These are phyloP conservation scores for Taphrina wiesneri DNA, from an alignment of 1,139 yeast species.

Conservation along the genomic window DNA sequence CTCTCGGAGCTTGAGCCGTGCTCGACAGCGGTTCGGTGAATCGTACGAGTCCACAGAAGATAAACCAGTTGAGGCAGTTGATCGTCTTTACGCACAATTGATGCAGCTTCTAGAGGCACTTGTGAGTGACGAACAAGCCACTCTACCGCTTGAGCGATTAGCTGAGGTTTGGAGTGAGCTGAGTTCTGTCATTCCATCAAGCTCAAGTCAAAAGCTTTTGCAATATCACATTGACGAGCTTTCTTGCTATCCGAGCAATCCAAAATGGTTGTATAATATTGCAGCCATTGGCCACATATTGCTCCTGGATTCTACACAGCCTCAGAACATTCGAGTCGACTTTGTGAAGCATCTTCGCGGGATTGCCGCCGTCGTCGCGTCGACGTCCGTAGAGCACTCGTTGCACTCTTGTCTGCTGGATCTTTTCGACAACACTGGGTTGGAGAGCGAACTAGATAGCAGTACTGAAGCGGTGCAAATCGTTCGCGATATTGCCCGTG, in stretches of 20 bases:
- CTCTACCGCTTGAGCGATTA: slow-evolving; percentile 53
- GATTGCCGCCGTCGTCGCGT: slow-evolving; percentile 49
- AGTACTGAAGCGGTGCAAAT: slow-evolving; percentile 33
- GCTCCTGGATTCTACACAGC: slow-evolving; percentile 47
- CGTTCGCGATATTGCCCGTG: slow-evolving; percentile 40
- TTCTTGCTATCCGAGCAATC: slow-evolving; percentile 57
- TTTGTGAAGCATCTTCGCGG: slow-evolving; percentile 53
- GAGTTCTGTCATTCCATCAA: slow-evolving; percentile 48
- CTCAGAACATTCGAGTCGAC: slow-evolving; percentile 48
- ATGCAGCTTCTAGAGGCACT: background rate
- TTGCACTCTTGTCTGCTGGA: slow-evolving; percentile 34
- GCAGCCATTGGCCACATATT: slow-evolving; percentile 53
- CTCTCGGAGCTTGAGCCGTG: slow-evolving; percentile 12
- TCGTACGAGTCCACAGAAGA: background rate
- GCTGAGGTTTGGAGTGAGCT: slow-evolving; percentile 52
- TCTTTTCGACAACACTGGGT: slow-evolving; percentile 36
- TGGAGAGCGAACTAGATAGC: slow-evolving; percentile 19
- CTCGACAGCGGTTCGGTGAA: background rate
- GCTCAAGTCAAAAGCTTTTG: slow-evolving; percentile 51
- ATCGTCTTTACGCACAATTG: background rate
- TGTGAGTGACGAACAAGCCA: slow-evolving; percentile 41
- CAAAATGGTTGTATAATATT: slow-evolving; percentile 57
- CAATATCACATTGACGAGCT: slow-evolving; percentile 51
- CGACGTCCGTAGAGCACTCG: slow-evolving; percentile 22
- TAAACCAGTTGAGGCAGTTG: background rate